phyloP scores from a whole-genome alignment of 495 filamentous ascomycete species.

The Lepidopterella palustris region DNA sequence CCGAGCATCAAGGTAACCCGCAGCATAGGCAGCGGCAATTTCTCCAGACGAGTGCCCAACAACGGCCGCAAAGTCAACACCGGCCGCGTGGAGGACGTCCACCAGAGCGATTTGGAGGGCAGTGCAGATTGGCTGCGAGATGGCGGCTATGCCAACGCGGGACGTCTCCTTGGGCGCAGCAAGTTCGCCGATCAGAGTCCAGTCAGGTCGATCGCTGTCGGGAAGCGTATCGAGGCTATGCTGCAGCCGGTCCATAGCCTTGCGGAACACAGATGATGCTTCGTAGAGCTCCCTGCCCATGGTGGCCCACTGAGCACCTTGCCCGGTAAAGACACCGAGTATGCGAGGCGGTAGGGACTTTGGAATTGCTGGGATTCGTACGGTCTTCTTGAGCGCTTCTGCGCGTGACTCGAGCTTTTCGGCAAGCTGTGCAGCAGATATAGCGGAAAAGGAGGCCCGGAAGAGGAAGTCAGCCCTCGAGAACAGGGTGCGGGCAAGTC shows the following conservation, averaged over 20 bases:
- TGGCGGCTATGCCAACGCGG: background rate
- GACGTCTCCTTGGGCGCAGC: background rate
- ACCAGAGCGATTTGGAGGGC: slow-evolving; percentile 19
- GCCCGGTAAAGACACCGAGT: slow-evolving; percentile 48
- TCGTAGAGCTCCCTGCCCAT: slow-evolving; percentile 45
- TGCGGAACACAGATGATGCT: slow-evolving; percentile 32
- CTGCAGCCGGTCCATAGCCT: background rate
- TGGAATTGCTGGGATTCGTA: background rate
- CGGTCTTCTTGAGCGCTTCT: background rate
- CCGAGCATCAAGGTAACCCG: background rate
- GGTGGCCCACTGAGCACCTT: slow-evolving; percentile 60
- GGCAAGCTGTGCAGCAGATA: background rate
- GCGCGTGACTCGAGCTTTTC: background rate
- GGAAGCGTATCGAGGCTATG: background rate
- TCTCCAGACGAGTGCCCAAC: slow-evolving; percentile 22
- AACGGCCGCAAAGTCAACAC: slow-evolving; percentile 2
- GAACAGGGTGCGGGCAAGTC: background rate
- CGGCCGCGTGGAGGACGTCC: slow-evolving; percentile 1
- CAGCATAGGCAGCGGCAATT: slow-evolving; percentile 16
- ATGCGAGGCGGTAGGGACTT: background rate
- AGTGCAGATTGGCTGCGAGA: slow-evolving; percentile 13
- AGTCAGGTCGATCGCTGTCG: background rate
- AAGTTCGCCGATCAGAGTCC: background rate
- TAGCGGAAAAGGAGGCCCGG: background rate
- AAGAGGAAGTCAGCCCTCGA: background rate